These are phyloP conservation scores for Aspergillus egyptiacus DNA, from an alignment of 495 filamentous ascomycete genomes.

Conservation along the genomic window DNA sequence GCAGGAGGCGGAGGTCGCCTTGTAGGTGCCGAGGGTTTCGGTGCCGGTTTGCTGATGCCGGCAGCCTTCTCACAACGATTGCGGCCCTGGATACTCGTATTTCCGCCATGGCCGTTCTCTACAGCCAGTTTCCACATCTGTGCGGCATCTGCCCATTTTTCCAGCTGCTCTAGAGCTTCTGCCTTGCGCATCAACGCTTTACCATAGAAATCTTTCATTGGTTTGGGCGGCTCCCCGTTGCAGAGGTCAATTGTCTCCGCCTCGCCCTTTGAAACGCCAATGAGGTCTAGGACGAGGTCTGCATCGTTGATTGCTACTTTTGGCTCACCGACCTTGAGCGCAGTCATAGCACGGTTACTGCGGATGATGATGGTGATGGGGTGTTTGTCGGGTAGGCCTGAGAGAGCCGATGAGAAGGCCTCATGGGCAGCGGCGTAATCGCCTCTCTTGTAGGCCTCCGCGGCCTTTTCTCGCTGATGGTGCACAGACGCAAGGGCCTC, in stretches of 20 bases:
- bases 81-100: slow-evolving; percentile 77
- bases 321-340: slow-evolving; percentile 82
- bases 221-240: slow-evolving; percentile 59
- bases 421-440: slow-evolving; percentile 83
- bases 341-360: slow-evolving; percentile 86
- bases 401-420: slow-evolving; percentile 70
- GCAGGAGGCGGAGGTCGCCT: slow-evolving; percentile 31
- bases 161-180: slow-evolving; percentile 90
- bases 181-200: slow-evolving; percentile 93
- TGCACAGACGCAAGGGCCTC: slow-evolving; percentile 66
- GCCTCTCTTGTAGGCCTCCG: slow-evolving; percentile 85
- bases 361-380: slow-evolving; percentile 79
- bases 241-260: slow-evolving; percentile 69
- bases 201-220: slow-evolving; percentile 87
- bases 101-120: slow-evolving; percentile 75
- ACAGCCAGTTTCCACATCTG: slow-evolving; percentile 76
- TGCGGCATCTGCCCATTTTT: slow-evolving; percentile 83
- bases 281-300: slow-evolving; percentile 70
- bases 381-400: slow-evolving; percentile 69
- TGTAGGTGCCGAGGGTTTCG: slow-evolving; percentile 32
- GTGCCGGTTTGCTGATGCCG: slow-evolving; percentile 46
- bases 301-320: slow-evolving; percentile 79
- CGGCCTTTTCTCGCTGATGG: slow-evolving; percentile 69
- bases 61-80: slow-evolving; percentile 85
- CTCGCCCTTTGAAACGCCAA: slow-evolving; percentile 72